Evolutionary conservation across 1,139 yeast species (phyloP).

Genomic region (Pichia terricola): DNA sequence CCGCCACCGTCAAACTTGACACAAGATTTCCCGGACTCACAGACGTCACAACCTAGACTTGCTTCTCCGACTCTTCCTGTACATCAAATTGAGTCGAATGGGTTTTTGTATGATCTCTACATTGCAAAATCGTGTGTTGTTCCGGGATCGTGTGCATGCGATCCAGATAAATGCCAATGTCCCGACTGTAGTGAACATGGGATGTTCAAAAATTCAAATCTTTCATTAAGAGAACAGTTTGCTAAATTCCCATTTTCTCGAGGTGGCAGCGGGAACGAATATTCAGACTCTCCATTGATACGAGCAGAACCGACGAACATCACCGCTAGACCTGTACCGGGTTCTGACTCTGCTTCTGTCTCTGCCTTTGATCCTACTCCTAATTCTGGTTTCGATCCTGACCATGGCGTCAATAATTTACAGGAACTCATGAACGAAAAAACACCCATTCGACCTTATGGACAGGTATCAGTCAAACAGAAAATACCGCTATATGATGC

Average conservation of each 20-base stretch:
- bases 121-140: conserved; percentile 33
- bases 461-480: conserved; percentile 12
- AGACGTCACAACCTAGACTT: too few relatives aligned
- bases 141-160: conserved; percentile 44
- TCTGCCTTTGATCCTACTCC: too few relatives aligned
- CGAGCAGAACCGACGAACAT: background rate
- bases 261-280: too few relatives aligned
- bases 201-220: conserved; percentile 9
- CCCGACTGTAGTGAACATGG: conserved; percentile 40
- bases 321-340: background rate
- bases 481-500: conserved; percentile 14
- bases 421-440: background rate
- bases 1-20: too few relatives aligned
- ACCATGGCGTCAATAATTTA: too few relatives aligned
- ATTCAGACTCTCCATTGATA: background rate
- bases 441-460: conserved; percentile 4
- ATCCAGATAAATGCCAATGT: conserved; percentile 36
- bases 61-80: too few relatives aligned
- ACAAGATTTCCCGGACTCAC: too few relatives aligned
- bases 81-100: too few relatives aligned
- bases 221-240: conserved; percentile 11
- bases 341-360: too few relatives aligned
- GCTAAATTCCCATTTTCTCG: conserved; percentile 9
- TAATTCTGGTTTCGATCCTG: too few relatives aligned
- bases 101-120: conserved; percentile 20